Conservation (phyloP, 495 filamentous ascomycete species). For the Immersiella caudata region DNA sequence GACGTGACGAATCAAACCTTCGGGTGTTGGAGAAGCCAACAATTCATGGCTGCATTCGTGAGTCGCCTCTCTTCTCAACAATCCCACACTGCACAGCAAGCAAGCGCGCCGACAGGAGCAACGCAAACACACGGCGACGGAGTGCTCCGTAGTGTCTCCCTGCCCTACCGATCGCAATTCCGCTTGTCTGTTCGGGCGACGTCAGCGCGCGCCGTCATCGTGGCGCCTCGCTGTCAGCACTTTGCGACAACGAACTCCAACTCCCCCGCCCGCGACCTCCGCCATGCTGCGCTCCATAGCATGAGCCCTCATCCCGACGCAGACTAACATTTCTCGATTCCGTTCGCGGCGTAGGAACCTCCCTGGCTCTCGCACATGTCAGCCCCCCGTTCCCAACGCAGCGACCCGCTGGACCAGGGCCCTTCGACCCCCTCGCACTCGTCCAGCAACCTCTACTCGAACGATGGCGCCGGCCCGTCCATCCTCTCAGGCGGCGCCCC, state of each 20-base stretch:
- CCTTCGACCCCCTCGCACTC: conserved; percentile 30
- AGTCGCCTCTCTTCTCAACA: conserved; percentile 31
- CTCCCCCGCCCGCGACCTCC: not conserved
- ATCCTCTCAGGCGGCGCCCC: conserved; percentile 28
- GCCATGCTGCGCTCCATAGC: conserved; percentile 4
- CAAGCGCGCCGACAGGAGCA: not conserved
- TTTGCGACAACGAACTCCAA: not conserved
- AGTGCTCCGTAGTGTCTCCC: too few species aligned
- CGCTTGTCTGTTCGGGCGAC: not conserved
- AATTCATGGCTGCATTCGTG: conserved; percentile 55
- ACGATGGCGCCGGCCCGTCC: conserved; percentile 32
- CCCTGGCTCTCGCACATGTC: conserved; percentile 57
- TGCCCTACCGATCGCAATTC: conserved; percentile 1
- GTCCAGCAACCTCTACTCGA: conserved; percentile 28
- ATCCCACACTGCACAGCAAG: conserved; percentile 4
- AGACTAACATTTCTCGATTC: conserved; percentile 27
- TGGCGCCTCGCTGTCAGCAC: conserved; percentile 1
- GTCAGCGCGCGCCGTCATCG: not conserved
- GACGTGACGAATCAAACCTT: conserved; percentile 25
- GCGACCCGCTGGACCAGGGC: conserved; percentile 38
- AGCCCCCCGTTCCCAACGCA: conserved; percentile 41
- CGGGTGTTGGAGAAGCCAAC: conserved; percentile 15
- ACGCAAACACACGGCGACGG: not conserved
- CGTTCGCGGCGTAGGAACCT: conserved; percentile 41
- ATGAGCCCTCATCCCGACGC: conserved; percentile 11